phyloP scores from a whole-genome alignment of 257 asterid genomes.

The Leptodermis oblonga region DNA sequence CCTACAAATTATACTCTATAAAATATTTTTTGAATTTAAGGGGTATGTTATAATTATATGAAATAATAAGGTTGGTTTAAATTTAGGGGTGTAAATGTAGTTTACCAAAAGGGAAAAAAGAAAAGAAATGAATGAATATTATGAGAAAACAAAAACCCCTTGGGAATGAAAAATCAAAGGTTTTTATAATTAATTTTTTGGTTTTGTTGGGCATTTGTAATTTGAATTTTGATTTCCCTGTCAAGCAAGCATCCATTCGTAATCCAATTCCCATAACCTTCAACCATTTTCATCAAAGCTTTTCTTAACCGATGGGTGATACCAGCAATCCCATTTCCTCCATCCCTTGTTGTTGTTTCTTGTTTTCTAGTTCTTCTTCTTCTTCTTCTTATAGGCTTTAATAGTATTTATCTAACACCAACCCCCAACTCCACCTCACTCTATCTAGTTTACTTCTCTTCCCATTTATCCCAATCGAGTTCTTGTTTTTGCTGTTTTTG shows the following conservation, averaged over 20 bases:
- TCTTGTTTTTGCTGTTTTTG: background rate
- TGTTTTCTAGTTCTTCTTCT: too few species aligned
- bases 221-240: slow-evolving; percentile 89
- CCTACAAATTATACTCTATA: too few species aligned
- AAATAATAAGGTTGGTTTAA: too few species aligned
- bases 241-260: slow-evolving; percentile 60
- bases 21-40: too few species aligned
- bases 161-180: slow-evolving; percentile 23
- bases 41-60: too few species aligned
- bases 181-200: too few species aligned
- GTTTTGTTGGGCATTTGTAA: slow-evolving; percentile 13
- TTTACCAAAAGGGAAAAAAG: too few species aligned
- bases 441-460: background rate
- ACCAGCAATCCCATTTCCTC: background rate
- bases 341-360: too few species aligned
- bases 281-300: slow-evolving; percentile 28
- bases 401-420: slow-evolving; percentile 7
- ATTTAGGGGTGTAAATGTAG: too few species aligned
- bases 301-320: slow-evolving; percentile 55
- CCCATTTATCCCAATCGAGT: background rate
- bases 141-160: background rate
- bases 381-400: slow-evolving; percentile 25
- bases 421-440: slow-evolving; percentile 12
- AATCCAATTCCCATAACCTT: slow-evolving; percentile 7
- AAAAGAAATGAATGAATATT: too few species aligned